Conservation (phyloP, 176 grass and related monocot species). For the Oryza longistaminata region DNA sequence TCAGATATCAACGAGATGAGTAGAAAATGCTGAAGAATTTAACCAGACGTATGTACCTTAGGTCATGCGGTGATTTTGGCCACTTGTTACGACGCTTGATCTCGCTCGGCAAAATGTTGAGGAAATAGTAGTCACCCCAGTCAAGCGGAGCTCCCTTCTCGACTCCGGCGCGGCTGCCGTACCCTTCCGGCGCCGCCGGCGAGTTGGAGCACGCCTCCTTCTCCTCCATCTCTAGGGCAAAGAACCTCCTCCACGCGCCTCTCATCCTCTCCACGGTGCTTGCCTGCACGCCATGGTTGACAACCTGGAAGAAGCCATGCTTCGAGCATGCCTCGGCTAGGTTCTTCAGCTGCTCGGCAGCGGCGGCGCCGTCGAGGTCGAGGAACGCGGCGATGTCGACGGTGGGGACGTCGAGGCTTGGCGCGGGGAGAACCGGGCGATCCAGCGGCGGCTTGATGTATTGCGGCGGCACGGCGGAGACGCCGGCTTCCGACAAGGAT, state of each 20-base stretch:
- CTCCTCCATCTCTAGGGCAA: constrained; percentile 18
- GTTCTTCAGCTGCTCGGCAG: background rate
- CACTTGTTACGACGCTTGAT: constrained; percentile 30
- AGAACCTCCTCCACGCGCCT: constrained; percentile 45
- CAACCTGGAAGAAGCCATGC: constrained; percentile 57
- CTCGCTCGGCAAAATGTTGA: constrained; percentile 35
- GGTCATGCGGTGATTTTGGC: constrained; percentile 27
- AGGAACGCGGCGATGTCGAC: constrained; percentile 32
- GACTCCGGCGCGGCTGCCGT: constrained; percentile 53
- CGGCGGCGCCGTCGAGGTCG: background rate
- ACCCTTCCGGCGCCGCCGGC: constrained; percentile 48
- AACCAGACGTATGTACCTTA: constrained; percentile 19
- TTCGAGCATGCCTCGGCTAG: constrained; percentile 29
- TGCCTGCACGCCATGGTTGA: constrained; percentile 44
- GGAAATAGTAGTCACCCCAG: constrained; percentile 62
- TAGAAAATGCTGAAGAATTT: too few species aligned
- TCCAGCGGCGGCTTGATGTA: constrained; percentile 46
- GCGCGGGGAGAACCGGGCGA: background rate
- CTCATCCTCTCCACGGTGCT: background rate
- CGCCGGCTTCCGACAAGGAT: constrained; percentile 37
- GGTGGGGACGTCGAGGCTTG: constrained; percentile 15
- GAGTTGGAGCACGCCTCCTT: constrained; percentile 40
- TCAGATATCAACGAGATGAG: too few species aligned
- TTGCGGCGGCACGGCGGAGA: constrained; percentile 6
- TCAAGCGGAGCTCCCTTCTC: constrained; percentile 52